Percentiles rank a stretch among this genome's conserved stretches.
These are phyloP conservation scores for Cordyceps tenuipes DNA, from an alignment of 2,329 filamentous ascomycete genomes.

Conservation along the genomic window DNA sequence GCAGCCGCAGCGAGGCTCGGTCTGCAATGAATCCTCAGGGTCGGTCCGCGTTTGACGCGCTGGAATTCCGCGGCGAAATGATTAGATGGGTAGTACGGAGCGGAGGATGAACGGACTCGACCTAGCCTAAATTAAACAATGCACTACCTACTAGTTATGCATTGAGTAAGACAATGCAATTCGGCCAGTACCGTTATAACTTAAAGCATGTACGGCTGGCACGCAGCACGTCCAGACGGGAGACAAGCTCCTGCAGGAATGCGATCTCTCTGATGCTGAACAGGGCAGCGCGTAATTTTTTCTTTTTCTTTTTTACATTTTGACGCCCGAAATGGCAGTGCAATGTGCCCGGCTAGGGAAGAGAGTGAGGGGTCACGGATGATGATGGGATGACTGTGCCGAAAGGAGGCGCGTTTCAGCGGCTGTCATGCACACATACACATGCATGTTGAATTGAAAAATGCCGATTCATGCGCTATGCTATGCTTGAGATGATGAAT, in stretches of 20 bases:
- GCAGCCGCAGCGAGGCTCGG: too few relatives aligned
- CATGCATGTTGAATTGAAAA: neutral
- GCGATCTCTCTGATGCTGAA: neutral
- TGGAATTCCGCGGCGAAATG: neutral
- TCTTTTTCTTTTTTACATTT: neutral
- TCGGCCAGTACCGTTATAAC: neutral
- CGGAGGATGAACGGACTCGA: neutral
- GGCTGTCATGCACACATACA: neutral
- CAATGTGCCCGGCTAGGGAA: neutral
- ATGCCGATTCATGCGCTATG: too few relatives aligned
- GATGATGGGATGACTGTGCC: neutral
- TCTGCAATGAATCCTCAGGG: too few relatives aligned
- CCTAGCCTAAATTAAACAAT: neutral
- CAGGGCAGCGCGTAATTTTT: neutral
- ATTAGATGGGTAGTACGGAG: neutral
- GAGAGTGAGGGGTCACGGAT: neutral
- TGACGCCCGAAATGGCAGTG: too few relatives aligned
- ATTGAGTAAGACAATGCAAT: too few relatives aligned
- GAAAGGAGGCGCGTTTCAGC: neutral
- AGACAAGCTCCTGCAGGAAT: too few relatives aligned
- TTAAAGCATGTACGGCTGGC: neutral
- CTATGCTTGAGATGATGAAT: neutral
- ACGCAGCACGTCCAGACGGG: neutral
- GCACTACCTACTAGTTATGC: too few relatives aligned
- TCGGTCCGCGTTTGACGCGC: neutral